A percentile compares a stretch with the other conserved stretches of the same genome.
These are phyloP conservation scores for Gnomoniopsis sp. DNA, from an alignment of 2,329 filamentous ascomycete species.

Conservation along the genomic window DNA sequence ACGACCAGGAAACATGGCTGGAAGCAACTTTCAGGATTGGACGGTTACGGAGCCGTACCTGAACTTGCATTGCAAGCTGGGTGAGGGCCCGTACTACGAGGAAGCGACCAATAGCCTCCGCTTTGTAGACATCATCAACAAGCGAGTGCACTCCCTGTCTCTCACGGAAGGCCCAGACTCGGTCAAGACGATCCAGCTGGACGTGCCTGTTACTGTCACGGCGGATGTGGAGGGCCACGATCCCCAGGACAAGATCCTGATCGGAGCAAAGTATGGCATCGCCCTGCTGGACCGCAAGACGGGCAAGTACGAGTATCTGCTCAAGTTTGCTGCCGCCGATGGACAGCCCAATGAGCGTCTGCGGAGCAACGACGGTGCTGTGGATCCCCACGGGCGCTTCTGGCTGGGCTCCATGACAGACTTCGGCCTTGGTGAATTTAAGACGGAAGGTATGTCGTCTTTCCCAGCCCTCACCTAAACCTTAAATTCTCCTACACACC, in stretches of 20 bases:
- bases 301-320: conserved; percentile 51
- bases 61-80: conserved; percentile 61
- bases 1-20: conserved; percentile 28
- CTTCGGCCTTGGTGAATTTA: conserved; percentile 52
- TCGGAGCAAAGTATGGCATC: conserved; percentile 78
- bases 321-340: conserved; percentile 40
- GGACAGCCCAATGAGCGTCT: conserved; percentile 47
- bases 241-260: conserved; percentile 62
- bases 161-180: conserved; percentile 61
- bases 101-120: conserved; percentile 61
- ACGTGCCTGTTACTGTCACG: conserved; percentile 62
- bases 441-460: conserved; percentile 51
- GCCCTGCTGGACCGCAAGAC: conserved; percentile 69
- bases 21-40: conserved; percentile 43
- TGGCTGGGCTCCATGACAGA: conserved; percentile 89
- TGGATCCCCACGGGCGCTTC: conserved; percentile 76
- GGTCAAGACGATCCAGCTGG: conserved; percentile 56
- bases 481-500: not conserved
- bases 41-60: conserved; percentile 54
- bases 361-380: conserved; percentile 76
- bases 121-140: conserved; percentile 80
- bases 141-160: conserved; percentile 69
- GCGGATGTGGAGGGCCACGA: conserved; percentile 71
- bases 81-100: conserved; percentile 75
- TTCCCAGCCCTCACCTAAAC: not conserved